Evolutionary conservation across 139 green algal species (phyloP).

Genomic region (Chlamydomonas sp.): DNA sequence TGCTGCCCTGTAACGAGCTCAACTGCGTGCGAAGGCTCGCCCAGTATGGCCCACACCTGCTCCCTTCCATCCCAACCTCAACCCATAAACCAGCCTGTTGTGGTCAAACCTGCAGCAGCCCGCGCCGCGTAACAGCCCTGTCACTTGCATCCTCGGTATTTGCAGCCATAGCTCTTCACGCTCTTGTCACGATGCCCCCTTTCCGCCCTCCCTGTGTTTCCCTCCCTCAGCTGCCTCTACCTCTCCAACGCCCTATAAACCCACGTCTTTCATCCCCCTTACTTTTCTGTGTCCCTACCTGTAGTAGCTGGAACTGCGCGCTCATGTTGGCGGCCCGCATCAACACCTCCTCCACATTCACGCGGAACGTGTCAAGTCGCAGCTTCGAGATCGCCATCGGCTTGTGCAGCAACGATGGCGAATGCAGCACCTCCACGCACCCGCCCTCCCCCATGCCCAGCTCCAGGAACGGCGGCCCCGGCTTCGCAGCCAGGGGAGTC

Average conservation of each 20-base stretch:
- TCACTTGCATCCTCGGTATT: too few relatives aligned
- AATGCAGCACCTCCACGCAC: conserved; percentile 23
- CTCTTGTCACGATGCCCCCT: too few relatives aligned
- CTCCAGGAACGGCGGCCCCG: conserved; percentile 21
- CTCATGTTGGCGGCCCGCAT: conserved; percentile 34
- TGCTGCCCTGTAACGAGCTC: too few relatives aligned
- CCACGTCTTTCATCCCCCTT: background rate
- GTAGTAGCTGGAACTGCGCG: conserved; percentile 28
- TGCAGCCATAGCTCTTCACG: too few relatives aligned
- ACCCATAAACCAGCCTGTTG: too few relatives aligned
- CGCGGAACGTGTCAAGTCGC: conserved; percentile 31
- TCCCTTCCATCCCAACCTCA: too few relatives aligned
- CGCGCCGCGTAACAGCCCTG: too few relatives aligned
- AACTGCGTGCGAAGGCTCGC: too few relatives aligned
- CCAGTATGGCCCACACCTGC: too few relatives aligned
- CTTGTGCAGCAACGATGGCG: background rate
- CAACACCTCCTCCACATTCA: conserved; percentile 39
- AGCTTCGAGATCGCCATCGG: conserved; percentile 22
- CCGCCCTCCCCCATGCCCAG: conserved; percentile 24
- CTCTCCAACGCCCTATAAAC: background rate
- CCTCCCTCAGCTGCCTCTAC: background rate
- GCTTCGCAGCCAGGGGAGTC: background rate
- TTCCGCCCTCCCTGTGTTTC: too few relatives aligned
- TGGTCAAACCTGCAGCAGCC: too few relatives aligned
- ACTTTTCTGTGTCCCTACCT: background rate